phyloP scores from a whole-genome alignment of 2,329 filamentous ascomycete species.

The Neofusicoccum cordaticola region DNA sequence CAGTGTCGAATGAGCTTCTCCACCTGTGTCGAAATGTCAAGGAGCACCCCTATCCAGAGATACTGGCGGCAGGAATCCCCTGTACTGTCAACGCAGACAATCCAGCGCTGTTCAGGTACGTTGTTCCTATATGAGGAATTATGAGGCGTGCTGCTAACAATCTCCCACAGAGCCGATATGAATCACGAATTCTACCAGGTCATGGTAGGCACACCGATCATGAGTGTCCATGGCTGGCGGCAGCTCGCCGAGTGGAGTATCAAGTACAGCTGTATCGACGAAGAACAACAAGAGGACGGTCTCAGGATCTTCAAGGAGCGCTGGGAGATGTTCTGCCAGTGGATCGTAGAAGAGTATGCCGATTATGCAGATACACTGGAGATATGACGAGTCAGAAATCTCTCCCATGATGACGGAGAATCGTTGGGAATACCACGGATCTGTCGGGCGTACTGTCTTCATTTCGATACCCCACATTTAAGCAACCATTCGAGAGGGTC shows the following conservation, averaged over 20 bases:
- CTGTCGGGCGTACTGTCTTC: not conserved
- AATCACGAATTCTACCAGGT: constrained; percentile 77
- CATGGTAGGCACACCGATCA: constrained; percentile 65
- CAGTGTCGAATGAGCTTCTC: constrained; percentile 73
- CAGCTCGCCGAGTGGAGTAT: constrained; percentile 54
- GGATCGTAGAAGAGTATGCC: constrained; percentile 46
- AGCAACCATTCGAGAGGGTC: too few species aligned
- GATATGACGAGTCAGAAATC: not conserved
- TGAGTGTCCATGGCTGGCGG: constrained; percentile 69
- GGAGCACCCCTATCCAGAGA: constrained; percentile 64
- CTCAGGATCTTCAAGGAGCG: constrained; percentile 49
- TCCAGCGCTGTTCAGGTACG: constrained; percentile 66
- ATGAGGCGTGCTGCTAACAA: not conserved
- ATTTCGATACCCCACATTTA: too few species aligned
- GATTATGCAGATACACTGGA: not conserved
- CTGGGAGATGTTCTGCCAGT: constrained; percentile 60
- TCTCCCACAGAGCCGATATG: constrained; percentile 57
- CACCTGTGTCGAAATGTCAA: constrained; percentile 64
- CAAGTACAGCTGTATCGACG: constrained; percentile 42
- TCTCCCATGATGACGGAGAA: not conserved
- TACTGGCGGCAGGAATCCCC: constrained; percentile 69
- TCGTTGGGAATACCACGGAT: too few species aligned
- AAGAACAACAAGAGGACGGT: constrained; percentile 39
- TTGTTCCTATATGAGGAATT: not conserved
- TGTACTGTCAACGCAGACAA: constrained; percentile 76